These are phyloP conservation scores for Cornus kousa DNA, from an alignment of 148 eudicot genomes.

Conservation along the genomic window DNA sequence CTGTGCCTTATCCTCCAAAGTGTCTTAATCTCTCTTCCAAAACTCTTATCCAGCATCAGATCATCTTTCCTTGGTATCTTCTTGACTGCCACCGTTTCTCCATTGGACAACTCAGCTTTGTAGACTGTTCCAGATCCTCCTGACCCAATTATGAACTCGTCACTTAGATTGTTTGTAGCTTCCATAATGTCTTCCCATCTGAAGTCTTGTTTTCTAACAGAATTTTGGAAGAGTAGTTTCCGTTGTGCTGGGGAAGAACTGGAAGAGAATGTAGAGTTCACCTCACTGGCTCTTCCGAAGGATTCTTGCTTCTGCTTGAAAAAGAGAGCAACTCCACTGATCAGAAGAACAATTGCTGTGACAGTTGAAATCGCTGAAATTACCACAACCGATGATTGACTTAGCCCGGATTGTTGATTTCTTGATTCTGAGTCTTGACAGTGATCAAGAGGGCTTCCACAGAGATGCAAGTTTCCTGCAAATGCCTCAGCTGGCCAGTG, in stretches of 20 bases:
- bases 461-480: constrained; percentile 62
- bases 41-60: constrained; percentile 67
- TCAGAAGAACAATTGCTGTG: constrained; percentile 49
- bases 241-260: constrained; percentile 69
- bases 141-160: constrained; percentile 77
- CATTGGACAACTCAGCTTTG: constrained; percentile 63
- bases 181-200: constrained; percentile 89
- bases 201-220: constrained; percentile 49
- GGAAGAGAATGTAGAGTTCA: constrained; percentile 46
- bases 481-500: constrained; percentile 73
- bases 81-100: constrained; percentile 81
- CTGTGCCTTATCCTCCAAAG: constrained; percentile 91
- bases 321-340: constrained; percentile 59
- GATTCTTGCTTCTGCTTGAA: constrained; percentile 49
- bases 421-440: constrained; percentile 31
- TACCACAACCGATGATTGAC: constrained; percentile 38
- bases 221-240: constrained; percentile 47
- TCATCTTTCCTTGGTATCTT: constrained; percentile 74
- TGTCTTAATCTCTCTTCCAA: constrained; percentile 81
- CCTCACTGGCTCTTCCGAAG: constrained; percentile 35
- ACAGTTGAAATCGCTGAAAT: constrained; percentile 56
- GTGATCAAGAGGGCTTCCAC: constrained; percentile 67
- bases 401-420: constrained; percentile 25
- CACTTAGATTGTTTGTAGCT: constrained; percentile 87
- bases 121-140: constrained; percentile 94